phyloP scores from a whole-genome alignment of 768 basidiomycete species.

The Calocera viscosa region DNA sequence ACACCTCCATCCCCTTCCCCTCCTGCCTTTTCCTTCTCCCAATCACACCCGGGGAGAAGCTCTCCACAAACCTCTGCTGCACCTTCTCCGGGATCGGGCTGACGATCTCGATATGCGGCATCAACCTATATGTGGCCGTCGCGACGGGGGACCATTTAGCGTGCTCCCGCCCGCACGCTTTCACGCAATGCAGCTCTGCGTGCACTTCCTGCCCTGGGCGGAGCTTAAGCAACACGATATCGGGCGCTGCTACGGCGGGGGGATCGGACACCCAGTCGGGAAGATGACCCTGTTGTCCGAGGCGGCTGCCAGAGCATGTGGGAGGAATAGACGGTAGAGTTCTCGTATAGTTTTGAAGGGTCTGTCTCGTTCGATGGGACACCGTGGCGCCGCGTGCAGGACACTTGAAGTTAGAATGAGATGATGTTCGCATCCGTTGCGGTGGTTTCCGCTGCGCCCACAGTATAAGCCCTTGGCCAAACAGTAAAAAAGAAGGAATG shows the following conservation, averaged over 20 bases:
- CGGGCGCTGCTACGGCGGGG: constrained; percentile 49
- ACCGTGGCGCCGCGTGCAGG: constrained; percentile 49
- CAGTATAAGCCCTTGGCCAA: neutral
- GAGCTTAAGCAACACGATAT: constrained; percentile 84
- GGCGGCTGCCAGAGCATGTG: constrained; percentile 59
- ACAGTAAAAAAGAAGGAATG: neutral
- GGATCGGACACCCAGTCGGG: constrained; percentile 31
- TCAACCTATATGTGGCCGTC: constrained; percentile 86
- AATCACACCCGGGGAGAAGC: constrained; percentile 79
- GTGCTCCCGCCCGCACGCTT: constrained; percentile 86
- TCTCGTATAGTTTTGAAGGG: constrained; percentile 55
- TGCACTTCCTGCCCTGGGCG: constrained; percentile 81
- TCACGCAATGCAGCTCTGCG: constrained; percentile 79
- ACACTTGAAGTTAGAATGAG: constrained; percentile 63
- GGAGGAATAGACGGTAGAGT: constrained; percentile 36
- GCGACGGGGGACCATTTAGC: constrained; percentile 96
- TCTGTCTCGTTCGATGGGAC: constrained; percentile 45
- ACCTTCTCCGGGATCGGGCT: constrained; percentile 67
- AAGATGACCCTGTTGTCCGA: constrained; percentile 62
- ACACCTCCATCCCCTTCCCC: constrained; percentile 49
- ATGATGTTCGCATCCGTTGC: constrained; percentile 85
- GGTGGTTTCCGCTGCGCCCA: constrained; percentile 32
- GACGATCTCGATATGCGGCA: constrained; percentile 65
- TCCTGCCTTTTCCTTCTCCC: constrained; percentile 35
- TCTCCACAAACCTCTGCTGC: constrained; percentile 68